phyloP scores from a whole-genome alignment of 352 stramenopile genomes.

The Thraustotheca clavata region DNA sequence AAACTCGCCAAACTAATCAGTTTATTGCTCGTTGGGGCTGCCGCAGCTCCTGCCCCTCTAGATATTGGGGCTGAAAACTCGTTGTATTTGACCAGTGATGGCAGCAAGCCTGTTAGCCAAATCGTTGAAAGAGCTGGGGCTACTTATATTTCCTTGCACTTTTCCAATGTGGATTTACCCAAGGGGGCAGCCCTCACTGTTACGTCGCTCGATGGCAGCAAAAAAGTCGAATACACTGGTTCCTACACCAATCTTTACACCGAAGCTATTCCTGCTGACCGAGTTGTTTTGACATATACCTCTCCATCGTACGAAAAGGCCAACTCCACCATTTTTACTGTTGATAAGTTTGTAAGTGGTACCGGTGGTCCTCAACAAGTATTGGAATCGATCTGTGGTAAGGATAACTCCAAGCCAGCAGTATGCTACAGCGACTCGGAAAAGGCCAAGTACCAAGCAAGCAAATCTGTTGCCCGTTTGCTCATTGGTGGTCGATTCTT shows the following conservation, averaged over 20 bases:
- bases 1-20: background rate
- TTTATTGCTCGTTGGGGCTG: background rate
- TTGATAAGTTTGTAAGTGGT: constrained; percentile 3
- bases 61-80: background rate
- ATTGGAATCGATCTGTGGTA: constrained; percentile 28
- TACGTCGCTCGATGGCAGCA: background rate
- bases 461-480: constrained; percentile 30
- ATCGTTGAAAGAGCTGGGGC: constrained; percentile 2
- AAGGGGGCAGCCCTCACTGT: background rate
- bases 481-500: constrained; percentile 24
- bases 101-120: background rate
- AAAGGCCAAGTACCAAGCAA: constrained; percentile 22
- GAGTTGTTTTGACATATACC: background rate
- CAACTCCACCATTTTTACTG: background rate
- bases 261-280: background rate
- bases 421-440: constrained; percentile 41
- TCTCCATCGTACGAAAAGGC: background rate
- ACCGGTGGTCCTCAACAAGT: background rate
- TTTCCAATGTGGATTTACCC: background rate
- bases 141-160: constrained; percentile 6
- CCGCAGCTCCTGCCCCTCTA: background rate
- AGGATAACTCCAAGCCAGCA: constrained; percentile 50
- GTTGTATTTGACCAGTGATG: background rate
- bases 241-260: background rate
- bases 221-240: background rate